phyloP scores from a whole-genome alignment of 23 red algal genomes.

The Pyropia yezoensis region DNA sequence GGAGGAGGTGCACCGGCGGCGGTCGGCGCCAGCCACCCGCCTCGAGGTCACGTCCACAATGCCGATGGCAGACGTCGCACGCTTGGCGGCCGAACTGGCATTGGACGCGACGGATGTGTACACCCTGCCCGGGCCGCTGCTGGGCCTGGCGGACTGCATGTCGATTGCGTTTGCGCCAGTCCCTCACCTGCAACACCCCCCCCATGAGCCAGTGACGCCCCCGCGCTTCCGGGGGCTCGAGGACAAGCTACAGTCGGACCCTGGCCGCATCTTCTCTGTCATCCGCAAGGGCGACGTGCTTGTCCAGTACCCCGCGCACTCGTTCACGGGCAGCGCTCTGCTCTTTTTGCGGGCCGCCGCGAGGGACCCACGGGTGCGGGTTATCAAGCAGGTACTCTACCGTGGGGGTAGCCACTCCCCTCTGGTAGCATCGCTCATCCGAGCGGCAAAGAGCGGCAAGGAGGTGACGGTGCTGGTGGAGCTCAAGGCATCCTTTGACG shows the following conservation, averaged over 20 bases:
- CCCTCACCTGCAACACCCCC: slow-evolving; percentile 49
- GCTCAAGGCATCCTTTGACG: slow-evolving; percentile 91
- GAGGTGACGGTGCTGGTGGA: slow-evolving; percentile 96
- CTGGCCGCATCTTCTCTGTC: slow-evolving; percentile 61
- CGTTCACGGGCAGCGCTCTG: slow-evolving; percentile 68
- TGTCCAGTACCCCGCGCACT: slow-evolving; percentile 68
- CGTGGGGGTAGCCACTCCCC: slow-evolving; percentile 81
- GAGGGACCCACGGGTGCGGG: slow-evolving; percentile 55
- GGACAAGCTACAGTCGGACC: slow-evolving; percentile 39
- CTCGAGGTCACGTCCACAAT: slow-evolving; percentile 71
- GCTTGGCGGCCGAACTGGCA: slow-evolving; percentile 56
- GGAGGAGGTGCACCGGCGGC: slow-evolving; percentile 74
- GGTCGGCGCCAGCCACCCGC: slow-evolving; percentile 61
- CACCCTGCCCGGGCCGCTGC: slow-evolving; percentile 26
- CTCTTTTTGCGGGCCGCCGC: slow-evolving; percentile 77
- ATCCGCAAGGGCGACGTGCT: slow-evolving; percentile 73
- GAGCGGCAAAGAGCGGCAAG: slow-evolving; percentile 85
- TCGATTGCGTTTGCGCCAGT: slow-evolving; percentile 52
- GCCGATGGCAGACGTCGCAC: slow-evolving; percentile 28
- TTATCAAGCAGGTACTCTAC: slow-evolving; percentile 86
- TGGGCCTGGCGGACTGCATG: slow-evolving; percentile 75
- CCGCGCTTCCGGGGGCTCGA: slow-evolving; percentile 42
- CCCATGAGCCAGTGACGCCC: slow-evolving; percentile 48
- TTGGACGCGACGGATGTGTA: slow-evolving; percentile 79
- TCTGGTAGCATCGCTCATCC: slow-evolving; percentile 64